Conservation (phyloP, 306 rosid genomes). For the Cyclanthera cordifolia region DNA sequence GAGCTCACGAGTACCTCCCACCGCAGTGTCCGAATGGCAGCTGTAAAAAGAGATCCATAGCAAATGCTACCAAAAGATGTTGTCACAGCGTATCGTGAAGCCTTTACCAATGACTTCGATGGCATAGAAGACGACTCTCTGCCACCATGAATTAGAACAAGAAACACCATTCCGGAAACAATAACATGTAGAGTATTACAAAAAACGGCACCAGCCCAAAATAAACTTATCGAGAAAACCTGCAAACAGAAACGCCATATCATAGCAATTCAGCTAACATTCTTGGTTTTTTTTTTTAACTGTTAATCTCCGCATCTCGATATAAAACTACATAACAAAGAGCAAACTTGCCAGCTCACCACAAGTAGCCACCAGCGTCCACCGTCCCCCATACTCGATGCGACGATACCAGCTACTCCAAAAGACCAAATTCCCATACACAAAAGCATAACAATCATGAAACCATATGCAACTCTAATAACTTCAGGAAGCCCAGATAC, state of each 20-base stretch:
- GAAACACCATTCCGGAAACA: constrained; percentile 89
- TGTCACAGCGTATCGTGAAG: constrained; percentile 62
- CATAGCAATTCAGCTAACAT: constrained; percentile 17
- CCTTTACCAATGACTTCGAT: constrained; percentile 47
- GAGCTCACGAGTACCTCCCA: constrained; percentile 55
- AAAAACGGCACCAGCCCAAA: constrained; percentile 95
- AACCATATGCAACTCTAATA: constrained; percentile 62
- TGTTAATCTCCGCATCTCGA: constrained; percentile 13
- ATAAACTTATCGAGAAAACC: constrained; percentile 89
- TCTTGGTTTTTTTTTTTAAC: background rate
- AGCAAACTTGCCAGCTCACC: constrained; percentile 99
- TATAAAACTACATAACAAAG: constrained; percentile 32
- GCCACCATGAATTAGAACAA: constrained; percentile 68
- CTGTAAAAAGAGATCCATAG: constrained; percentile 95
- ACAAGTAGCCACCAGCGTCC: constrained; percentile 99
- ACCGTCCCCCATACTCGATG: constrained; percentile 79
- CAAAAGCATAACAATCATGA: constrained; percentile 70
- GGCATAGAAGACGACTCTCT: constrained; percentile 53
- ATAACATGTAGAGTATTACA: constrained; percentile 89
- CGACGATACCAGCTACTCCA: constrained; percentile 97
- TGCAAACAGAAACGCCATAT: constrained; percentile 28
- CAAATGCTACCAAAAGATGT: constrained; percentile 97
- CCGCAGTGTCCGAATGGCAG: constrained; percentile 83
- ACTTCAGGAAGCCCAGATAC: constrained; percentile 81
- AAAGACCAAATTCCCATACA: constrained; percentile 95